Percentiles rank a stretch among this genome's conserved stretches.
phyloP scores from a whole-genome alignment of 805 yeast species.

The Jamesozyma rosinii region DNA sequence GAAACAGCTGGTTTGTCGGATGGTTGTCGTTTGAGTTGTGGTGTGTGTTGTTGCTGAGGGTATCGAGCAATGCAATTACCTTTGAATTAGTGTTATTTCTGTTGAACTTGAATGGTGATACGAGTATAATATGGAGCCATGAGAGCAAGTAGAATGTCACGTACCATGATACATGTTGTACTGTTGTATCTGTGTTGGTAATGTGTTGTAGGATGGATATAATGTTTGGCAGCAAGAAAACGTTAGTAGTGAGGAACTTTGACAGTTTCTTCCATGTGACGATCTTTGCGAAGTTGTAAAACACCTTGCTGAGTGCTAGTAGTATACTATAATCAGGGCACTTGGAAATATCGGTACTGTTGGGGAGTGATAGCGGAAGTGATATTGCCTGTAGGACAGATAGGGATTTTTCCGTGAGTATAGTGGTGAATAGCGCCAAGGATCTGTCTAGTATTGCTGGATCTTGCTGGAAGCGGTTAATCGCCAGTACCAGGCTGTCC shows the following conservation, averaged over 20 bases:
- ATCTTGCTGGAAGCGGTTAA: slow-evolving; percentile 24
- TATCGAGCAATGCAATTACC: slow-evolving; percentile 19
- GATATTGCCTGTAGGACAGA: neutral
- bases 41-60: slow-evolving; percentile 23
- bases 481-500: neutral
- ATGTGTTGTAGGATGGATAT: slow-evolving; percentile 17
- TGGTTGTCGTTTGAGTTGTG: slow-evolving; percentile 1
- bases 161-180: slow-evolving; percentile 33
- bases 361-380: neutral
- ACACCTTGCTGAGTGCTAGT: slow-evolving; percentile 18
- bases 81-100: slow-evolving; percentile 30
- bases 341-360: neutral
- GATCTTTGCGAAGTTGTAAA: slow-evolving; percentile 57
- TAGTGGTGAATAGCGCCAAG: slow-evolving; percentile 6
- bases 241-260: slow-evolving; percentile 53
- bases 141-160: slow-evolving; percentile 43
- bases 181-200: slow-evolving; percentile 1
- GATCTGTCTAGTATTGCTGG: slow-evolving; percentile 11
- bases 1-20: slow-evolving; percentile 35
- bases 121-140: slow-evolving; percentile 62
- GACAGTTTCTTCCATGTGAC: slow-evolving; percentile 54
- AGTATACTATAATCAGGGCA: neutral
- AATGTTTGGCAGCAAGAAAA: slow-evolving; percentile 38
- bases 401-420: neutral
- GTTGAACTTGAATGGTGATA: slow-evolving; percentile 64